Conservation (phyloP, 2,329 filamentous ascomycete genomes). For the Arthrobotrys sinensis region DNA sequence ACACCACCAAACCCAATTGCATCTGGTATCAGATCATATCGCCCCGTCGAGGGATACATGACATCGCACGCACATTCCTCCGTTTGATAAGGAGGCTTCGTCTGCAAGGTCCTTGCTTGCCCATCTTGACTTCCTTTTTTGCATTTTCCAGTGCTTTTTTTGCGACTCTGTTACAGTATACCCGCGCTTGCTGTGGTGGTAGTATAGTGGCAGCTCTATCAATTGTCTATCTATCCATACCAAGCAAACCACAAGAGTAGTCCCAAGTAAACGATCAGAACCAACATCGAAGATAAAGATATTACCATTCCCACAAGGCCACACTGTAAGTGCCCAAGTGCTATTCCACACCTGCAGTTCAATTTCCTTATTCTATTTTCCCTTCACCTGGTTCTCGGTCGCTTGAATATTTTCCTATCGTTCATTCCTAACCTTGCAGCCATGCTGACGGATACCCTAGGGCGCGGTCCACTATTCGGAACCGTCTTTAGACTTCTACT, state of each 20-base stretch:
- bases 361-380: slow-evolving; percentile 24
- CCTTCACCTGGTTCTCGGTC: slow-evolving; percentile 30
- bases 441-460: slow-evolving; percentile 58
- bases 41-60: slow-evolving; percentile 30
- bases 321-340: slow-evolving; percentile 30
- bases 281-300: slow-evolving; percentile 48
- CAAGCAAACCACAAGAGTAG: slow-evolving; percentile 32
- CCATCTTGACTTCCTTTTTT: slow-evolving; percentile 37
- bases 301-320: slow-evolving; percentile 41
- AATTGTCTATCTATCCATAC: slow-evolving; percentile 15
- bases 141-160: slow-evolving; percentile 1
- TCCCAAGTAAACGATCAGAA: slow-evolving; percentile 14
- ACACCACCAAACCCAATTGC: slow-evolving; percentile 39
- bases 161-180: background rate
- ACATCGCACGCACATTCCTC: slow-evolving; percentile 28
- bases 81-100: slow-evolving; percentile 32
- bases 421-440: slow-evolving; percentile 31
- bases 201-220: background rate
- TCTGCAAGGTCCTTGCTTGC: slow-evolving; percentile 51
- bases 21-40: slow-evolving; percentile 33
- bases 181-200: background rate
- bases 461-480: slow-evolving; percentile 55
- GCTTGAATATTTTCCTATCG: slow-evolving; percentile 34
- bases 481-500: slow-evolving; percentile 32
- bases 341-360: slow-evolving; percentile 13